These are phyloP conservation scores for Zopfia rhizophila DNA, from an alignment of 2,329 filamentous ascomycete species.

Conservation along the genomic window DNA sequence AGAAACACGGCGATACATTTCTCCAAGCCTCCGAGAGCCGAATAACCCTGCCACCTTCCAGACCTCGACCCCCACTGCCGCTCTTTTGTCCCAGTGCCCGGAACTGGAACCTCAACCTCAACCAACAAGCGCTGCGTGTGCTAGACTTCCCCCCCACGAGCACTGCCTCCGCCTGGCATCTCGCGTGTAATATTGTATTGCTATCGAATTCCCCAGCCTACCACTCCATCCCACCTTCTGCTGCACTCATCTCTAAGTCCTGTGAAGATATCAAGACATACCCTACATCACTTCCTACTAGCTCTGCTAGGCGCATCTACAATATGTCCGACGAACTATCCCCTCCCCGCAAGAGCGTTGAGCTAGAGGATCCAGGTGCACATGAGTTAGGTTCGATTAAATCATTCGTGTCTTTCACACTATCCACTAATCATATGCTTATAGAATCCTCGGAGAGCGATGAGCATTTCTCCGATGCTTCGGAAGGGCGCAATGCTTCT, in stretches of 20 bases:
- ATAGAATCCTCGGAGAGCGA: conserved; percentile 62
- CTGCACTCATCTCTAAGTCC: too few species aligned
- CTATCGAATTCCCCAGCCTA: too few species aligned
- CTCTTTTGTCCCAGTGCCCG: neutral
- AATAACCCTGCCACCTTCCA: neutral
- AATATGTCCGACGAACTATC: conserved; percentile 58
- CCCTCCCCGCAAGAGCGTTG: conserved; percentile 65
- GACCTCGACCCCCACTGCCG: neutral
- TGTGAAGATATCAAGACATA: too few species aligned
- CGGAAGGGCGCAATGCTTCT: conserved; percentile 62
- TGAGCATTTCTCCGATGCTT: conserved; percentile 74
- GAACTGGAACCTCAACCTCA: neutral
- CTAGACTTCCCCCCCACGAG: too few species aligned
- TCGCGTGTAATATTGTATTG: too few species aligned
- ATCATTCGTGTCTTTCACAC: neutral
- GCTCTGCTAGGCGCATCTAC: neutral
- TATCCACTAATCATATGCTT: conserved; percentile 26
- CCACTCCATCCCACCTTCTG: too few species aligned
- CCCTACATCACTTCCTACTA: too few species aligned
- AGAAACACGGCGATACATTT: too few species aligned
- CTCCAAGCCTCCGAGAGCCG: neutral
- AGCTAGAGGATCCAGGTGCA: conserved; percentile 66
- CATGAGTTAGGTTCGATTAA: conserved; percentile 62
- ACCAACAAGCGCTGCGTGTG: conserved; percentile 1
- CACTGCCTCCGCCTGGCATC: too few species aligned